Conservation (phyloP, 257 asterid genomes). For the Fraxinus quadrangulata region DNA sequence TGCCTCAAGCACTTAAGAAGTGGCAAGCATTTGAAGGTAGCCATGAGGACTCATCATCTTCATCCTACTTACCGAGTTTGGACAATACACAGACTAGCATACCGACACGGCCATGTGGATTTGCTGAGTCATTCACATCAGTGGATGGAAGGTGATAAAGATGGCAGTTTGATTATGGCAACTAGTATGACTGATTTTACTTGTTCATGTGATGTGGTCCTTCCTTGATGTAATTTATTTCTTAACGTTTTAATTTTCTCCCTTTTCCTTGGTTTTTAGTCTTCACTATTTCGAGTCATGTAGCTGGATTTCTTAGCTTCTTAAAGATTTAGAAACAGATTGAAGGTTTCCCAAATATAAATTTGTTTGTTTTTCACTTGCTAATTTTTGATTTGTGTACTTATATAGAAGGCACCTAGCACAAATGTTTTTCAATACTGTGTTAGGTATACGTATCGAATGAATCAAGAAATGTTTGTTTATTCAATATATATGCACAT, state of each 20-base stretch:
- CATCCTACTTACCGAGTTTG: slow-evolving; percentile 1
- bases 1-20: too few species aligned
- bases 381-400: background rate
- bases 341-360: background rate
- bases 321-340: background rate
- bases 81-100: slow-evolving; percentile 16
- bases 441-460: too few species aligned
- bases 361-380: background rate
- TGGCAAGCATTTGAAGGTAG: slow-evolving; percentile 1
- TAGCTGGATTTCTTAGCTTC: background rate
- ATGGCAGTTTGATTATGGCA: background rate
- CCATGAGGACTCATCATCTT: slow-evolving; percentile 1
- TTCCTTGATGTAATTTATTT: background rate
- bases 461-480: too few species aligned
- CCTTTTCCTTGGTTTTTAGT: too few species aligned
- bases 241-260: too few species aligned
- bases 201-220: background rate
- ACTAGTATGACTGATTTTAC: background rate
- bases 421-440: background rate
- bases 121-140: slow-evolving; percentile 2
- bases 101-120: background rate
- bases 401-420: background rate
- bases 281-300: too few species aligned
- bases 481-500: too few species aligned
- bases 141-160: background rate